Evolutionary conservation across 257 asterid species (phyloP).

Genomic region (Lithospermum erythrorhizon): DNA sequence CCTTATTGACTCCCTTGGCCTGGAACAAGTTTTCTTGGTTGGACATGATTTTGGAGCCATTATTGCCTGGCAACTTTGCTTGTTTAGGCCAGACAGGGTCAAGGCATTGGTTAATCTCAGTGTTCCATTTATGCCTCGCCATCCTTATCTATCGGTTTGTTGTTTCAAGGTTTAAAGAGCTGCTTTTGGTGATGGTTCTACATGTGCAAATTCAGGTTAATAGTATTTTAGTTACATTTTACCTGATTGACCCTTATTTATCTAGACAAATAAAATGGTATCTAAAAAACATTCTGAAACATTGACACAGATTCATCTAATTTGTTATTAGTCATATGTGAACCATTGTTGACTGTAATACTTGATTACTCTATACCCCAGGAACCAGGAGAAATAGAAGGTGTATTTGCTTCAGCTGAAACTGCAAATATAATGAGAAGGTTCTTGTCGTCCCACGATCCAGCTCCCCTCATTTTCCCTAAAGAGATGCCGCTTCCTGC

Average conservation of each 20-base stretch:
- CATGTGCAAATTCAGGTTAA: conserved; percentile 80
- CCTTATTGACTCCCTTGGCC: conserved; percentile 40
- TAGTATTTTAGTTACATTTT: no score
- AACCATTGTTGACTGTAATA: no score
- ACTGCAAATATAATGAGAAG: conserved; percentile 38
- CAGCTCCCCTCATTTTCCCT: conserved; percentile 25
- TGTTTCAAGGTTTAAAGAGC: conserved; percentile 54
- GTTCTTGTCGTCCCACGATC: conserved; percentile 38
- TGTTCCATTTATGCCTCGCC: conserved; percentile 49
- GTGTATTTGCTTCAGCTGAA: conserved; percentile 52
- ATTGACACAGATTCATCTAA: no score
- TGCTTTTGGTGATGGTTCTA: conserved; percentile 71
- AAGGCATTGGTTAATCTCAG: conserved; percentile 73
- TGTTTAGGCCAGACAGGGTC: conserved; percentile 66
- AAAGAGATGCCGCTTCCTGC: conserved; percentile 20
- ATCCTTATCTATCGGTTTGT: conserved; percentile 48
- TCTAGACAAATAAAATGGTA: no score
- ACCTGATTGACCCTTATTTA: no score
- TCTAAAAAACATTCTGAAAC: no score
- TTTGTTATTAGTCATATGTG: no score
- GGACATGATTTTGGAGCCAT: conserved; percentile 97
- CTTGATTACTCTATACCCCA: conserved; percentile 3
- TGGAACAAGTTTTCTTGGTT: conserved; percentile 61
- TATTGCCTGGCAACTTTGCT: conserved; percentile 69
- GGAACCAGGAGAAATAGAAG: conserved; percentile 69